Conservation (phyloP, 2,329 filamentous ascomycete species). For the Colletotrichum paranaense region DNA sequence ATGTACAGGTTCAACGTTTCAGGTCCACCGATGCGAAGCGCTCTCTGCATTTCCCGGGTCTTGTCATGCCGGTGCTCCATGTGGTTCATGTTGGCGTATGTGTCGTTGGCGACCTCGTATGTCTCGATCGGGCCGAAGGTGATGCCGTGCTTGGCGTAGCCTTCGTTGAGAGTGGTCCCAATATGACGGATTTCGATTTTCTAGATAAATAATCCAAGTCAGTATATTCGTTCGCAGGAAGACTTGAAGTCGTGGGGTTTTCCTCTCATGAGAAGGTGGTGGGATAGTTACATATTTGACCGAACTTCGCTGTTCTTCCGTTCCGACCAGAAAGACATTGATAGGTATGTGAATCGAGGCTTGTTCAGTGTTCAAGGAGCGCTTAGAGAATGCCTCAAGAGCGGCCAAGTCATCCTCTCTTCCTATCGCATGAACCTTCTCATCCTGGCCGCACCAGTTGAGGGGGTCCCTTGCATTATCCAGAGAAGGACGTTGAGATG, state of each 20-base stretch:
- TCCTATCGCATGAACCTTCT: neutral
- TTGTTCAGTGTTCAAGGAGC: neutral
- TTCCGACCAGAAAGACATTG: neutral
- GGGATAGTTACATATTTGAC: neutral
- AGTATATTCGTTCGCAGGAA: too few relatives aligned
- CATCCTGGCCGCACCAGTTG: neutral
- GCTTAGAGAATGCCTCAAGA: neutral
- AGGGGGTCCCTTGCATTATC: neutral
- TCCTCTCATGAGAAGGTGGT: neutral
- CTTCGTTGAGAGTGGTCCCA: neutral
- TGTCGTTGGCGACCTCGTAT: neutral
- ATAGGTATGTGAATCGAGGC: neutral
- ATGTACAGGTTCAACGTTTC: constrained; percentile 12
- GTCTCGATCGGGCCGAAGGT: neutral
- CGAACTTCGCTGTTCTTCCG: neutral
- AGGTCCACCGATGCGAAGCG: neutral
- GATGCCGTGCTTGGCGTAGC: neutral
- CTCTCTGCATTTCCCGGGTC: neutral
- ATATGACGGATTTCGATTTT: neutral
- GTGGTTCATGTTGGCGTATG: neutral
- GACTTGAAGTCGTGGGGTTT: too few relatives aligned
- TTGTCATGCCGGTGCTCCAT: neutral
- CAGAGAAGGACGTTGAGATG: neutral
- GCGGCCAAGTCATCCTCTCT: neutral
- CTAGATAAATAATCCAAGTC: neutral